Conservation (phyloP, 257 asterid species). For the Salvia miltiorrhiza region DNA sequence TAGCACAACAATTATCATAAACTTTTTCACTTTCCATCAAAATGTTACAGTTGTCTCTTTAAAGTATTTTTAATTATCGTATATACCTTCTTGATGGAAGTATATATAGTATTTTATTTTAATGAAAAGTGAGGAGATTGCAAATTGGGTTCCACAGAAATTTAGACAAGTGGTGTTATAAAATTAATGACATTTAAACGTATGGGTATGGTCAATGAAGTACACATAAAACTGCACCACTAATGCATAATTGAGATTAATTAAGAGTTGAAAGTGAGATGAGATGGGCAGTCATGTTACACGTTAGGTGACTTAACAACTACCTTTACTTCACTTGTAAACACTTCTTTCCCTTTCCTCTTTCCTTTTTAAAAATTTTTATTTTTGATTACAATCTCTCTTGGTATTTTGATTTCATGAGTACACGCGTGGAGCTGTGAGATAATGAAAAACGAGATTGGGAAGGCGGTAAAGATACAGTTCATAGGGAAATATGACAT, state of each 20-base stretch:
- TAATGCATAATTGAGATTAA: slow-evolving; percentile 26
- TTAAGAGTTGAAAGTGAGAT: slow-evolving; percentile 19
- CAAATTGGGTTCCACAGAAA: background rate
- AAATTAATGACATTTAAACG: slow-evolving; percentile 5
- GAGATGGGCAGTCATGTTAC: slow-evolving; percentile 33
- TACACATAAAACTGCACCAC: slow-evolving; percentile 22
- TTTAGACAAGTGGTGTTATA: slow-evolving; percentile 8
- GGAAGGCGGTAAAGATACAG: background rate
- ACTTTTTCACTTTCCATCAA: too few relatives aligned
- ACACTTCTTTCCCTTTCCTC: background rate
- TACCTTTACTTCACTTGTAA: slow-evolving; percentile 28
- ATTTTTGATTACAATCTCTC: background rate
- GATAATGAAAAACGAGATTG: background rate
- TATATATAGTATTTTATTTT: too few relatives aligned
- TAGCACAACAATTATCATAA: background rate
- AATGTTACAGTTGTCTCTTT: too few relatives aligned
- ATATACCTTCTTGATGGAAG: background rate
- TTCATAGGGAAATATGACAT: background rate
- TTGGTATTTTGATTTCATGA: background rate
- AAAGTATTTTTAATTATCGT: too few relatives aligned
- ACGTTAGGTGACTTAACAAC: slow-evolving; percentile 35
- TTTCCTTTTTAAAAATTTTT: too few relatives aligned
- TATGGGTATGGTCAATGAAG: slow-evolving; percentile 20
- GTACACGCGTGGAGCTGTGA: too few relatives aligned
- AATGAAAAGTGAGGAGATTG: background rate